Percentiles rank a stretch among this genome's conserved stretches.
phyloP scores from a whole-genome alignment of 169 alveolate species.

The Plasmodium gallinaceum region DNA sequence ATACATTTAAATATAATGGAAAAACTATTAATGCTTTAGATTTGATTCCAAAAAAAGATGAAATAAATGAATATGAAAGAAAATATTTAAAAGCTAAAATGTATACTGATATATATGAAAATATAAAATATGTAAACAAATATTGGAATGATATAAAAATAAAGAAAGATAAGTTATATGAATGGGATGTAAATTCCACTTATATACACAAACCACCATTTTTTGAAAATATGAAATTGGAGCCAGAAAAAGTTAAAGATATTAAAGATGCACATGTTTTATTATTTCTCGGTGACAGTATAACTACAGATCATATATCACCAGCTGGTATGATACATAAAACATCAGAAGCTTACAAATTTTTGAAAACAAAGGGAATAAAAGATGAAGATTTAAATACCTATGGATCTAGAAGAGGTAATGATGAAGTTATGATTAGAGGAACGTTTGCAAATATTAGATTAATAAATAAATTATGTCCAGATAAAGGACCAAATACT shows the following conservation, averaged over 20 bases:
- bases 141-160: conserved; percentile 94
- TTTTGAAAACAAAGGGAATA: conserved; percentile 90
- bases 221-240: conserved; percentile 86
- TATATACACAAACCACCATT: conserved; percentile 97
- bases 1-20: conserved; percentile 94
- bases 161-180: conserved; percentile 90
- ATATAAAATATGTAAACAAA: conserved; percentile 93
- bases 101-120: conserved; percentile 93
- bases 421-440: conserved; percentile 96
- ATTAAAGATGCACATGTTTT: conserved; percentile 85
- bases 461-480: conserved; percentile 92
- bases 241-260: conserved; percentile 76
- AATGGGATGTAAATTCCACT: conserved; percentile 95
- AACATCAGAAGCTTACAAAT: conserved; percentile 95
- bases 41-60: conserved; percentile 94
- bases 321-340: conserved; percentile 98
- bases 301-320: conserved; percentile 98
- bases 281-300: conserved; percentile 93
- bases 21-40: conserved; percentile 92
- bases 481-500: conserved; percentile 95
- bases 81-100: conserved; percentile 92
- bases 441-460: conserved; percentile 98
- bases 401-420: conserved; percentile 98
- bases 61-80: conserved; percentile 86
- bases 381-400: conserved; percentile 94